phyloP scores from a whole-genome alignment of 2,329 filamentous ascomycete genomes.

The Paecilomyces sp. region DNA sequence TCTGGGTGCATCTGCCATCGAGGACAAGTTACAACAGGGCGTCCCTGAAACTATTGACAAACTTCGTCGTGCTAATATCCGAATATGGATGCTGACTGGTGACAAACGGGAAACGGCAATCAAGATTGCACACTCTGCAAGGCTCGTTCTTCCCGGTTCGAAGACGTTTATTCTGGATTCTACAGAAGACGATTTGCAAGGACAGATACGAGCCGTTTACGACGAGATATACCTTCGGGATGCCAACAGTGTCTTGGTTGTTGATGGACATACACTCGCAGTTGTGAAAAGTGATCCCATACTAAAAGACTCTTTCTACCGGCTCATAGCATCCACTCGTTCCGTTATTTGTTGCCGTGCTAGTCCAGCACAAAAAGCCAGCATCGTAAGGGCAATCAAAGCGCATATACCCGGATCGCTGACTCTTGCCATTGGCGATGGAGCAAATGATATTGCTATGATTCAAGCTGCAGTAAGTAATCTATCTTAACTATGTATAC shows the following conservation, averaged over 20 bases:
- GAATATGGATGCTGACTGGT: constrained; percentile 87
- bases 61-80: constrained; percentile 72
- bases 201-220: constrained; percentile 55
- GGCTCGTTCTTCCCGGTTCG: constrained; percentile 63
- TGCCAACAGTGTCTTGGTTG: constrained; percentile 57
- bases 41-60: constrained; percentile 84
- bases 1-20: constrained; percentile 71
- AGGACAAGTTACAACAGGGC: constrained; percentile 76
- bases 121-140: constrained; percentile 69
- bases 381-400: constrained; percentile 64
- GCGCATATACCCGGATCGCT: constrained; percentile 61
- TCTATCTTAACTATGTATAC: not conserved
- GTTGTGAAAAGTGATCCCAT: constrained; percentile 56
- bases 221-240: constrained; percentile 51
- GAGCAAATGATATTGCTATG: constrained; percentile 82
- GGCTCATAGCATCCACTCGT: constrained; percentile 63
- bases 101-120: constrained; percentile 83
- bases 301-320: constrained; percentile 60
- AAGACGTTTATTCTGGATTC: constrained; percentile 65
- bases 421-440: constrained; percentile 74
- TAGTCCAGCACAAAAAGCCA: constrained; percentile 69
- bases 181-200: constrained; percentile 52
- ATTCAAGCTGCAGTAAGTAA: constrained; percentile 61
- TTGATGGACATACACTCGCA: constrained; percentile 69
- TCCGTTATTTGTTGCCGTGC: constrained; percentile 78